Evolutionary conservation across 495 filamentous ascomycete genomes (phyloP).

Genomic region (Penicillium psychrofluorescens): DNA sequence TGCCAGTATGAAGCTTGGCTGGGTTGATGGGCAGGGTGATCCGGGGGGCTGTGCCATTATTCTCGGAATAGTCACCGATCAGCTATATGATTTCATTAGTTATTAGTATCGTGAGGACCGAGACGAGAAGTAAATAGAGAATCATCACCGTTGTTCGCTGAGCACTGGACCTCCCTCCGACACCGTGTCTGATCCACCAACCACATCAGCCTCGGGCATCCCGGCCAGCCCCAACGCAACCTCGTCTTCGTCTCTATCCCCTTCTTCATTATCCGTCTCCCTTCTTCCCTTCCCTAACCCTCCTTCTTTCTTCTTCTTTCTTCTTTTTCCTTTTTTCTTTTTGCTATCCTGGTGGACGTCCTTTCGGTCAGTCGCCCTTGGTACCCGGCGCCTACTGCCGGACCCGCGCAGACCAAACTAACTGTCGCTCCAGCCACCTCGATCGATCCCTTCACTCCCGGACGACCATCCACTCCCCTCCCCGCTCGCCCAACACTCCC

Average conservation of each 20-base stretch:
- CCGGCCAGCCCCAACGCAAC: slow-evolving; percentile 15
- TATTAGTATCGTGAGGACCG: too few relatives aligned
- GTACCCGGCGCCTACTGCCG: slow-evolving; percentile 14
- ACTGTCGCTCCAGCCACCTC: slow-evolving; percentile 47
- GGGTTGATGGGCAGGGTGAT: too few relatives aligned
- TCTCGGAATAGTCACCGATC: too few relatives aligned
- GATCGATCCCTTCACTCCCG: slow-evolving; percentile 42
- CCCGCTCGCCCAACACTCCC: slow-evolving; percentile 11
- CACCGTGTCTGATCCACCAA: slow-evolving; percentile 9
- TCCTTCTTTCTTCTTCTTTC: slow-evolving; percentile 22
- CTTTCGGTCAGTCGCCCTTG: slow-evolving; percentile 10
- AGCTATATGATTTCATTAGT: too few relatives aligned
- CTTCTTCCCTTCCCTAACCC: slow-evolving; percentile 17
- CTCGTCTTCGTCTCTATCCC: slow-evolving; percentile 7
- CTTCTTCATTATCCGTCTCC: slow-evolving; percentile 1
- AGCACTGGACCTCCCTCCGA: too few relatives aligned
- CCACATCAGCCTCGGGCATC: slow-evolving; percentile 20
- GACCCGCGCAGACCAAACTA: slow-evolving; percentile 30
- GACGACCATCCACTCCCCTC: slow-evolving; percentile 6
- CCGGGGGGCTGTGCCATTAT: too few relatives aligned
- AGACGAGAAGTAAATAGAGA: too few relatives aligned
- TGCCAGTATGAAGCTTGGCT: too few relatives aligned
- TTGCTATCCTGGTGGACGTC: slow-evolving; percentile 8
- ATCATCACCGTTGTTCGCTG: too few relatives aligned
- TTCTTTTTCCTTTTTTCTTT: slow-evolving; percentile 17